These are phyloP conservation scores for Hanseniaspora clermontiae DNA, from an alignment of 805 yeast species.

Conservation along the genomic window DNA sequence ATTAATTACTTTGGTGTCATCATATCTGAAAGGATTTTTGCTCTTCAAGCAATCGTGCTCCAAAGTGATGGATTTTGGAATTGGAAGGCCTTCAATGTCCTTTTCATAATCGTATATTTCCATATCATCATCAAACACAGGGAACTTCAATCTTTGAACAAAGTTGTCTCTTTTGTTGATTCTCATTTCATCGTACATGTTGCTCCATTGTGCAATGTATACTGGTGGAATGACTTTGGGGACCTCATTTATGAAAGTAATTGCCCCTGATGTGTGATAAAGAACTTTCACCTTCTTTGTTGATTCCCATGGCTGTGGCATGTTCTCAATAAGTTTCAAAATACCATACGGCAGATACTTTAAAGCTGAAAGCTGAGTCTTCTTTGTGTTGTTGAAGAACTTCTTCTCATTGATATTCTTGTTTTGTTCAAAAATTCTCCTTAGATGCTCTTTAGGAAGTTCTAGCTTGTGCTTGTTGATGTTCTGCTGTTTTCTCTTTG, in stretches of 20 bases:
- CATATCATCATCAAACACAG: constrained; percentile 96
- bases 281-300: constrained; percentile 73
- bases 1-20: constrained; percentile 40
- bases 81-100: constrained; percentile 58
- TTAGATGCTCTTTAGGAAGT: constrained; percentile 87
- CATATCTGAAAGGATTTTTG: constrained; percentile 52
- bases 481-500: constrained; percentile 27
- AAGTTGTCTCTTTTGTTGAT: constrained; percentile 82
- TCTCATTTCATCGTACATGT: constrained; percentile 86
- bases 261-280: constrained; percentile 86
- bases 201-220: constrained; percentile 89
- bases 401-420: constrained; percentile 72
- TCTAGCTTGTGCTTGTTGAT: constrained; percentile 55
- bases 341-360: constrained; percentile 95
- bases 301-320: constrained; percentile 98
- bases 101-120: constrained; percentile 81
- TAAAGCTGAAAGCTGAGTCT: constrained; percentile 78
- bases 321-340: constrained; percentile 74
- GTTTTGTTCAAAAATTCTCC: constrained; percentile 72
- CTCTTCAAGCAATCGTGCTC: constrained; percentile 78
- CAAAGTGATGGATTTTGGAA: constrained; percentile 58
- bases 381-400: constrained; percentile 62
- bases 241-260: constrained; percentile 83
- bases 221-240: constrained; percentile 90
- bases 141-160: constrained; percentile 84